Evolutionary conservation across 2,329 filamentous ascomycete genomes (phyloP).

Genomic region (Fusarium miscanthi): DNA sequence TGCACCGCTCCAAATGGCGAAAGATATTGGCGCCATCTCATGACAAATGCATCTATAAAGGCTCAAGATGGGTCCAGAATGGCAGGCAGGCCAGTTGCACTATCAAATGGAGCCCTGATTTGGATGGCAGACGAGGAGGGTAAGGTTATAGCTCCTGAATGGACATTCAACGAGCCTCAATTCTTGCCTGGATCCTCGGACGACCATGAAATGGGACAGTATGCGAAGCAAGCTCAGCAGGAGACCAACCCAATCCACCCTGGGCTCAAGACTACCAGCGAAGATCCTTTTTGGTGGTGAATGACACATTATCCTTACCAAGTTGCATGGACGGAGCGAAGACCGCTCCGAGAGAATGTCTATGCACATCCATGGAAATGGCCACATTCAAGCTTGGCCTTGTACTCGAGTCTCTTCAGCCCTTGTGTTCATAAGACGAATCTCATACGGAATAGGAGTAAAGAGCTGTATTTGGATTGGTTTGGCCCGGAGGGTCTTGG

Average conservation of each 20-base stretch:
- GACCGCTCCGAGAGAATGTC: not conserved
- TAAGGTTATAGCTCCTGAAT: constrained; percentile 8
- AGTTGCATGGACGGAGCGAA: not conserved
- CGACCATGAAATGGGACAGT: not conserved
- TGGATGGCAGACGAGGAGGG: constrained; percentile 19
- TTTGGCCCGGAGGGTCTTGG: not conserved
- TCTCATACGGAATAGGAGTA: not conserved
- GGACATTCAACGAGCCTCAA: constrained; percentile 17
- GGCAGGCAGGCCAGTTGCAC: constrained; percentile 16
- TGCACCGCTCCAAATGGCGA: not conserved
- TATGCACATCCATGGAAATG: not conserved
- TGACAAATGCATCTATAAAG: constrained; percentile 8
- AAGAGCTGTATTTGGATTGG: not conserved
- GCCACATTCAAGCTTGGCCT: not conserved
- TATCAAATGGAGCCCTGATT: constrained; percentile 16
- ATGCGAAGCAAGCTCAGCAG: not conserved
- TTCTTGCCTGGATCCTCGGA: not conserved
- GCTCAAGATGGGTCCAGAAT: not conserved
- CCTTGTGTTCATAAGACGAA: not conserved
- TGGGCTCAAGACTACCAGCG: constrained; percentile 6
- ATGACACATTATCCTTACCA: not conserved
- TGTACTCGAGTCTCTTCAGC: not conserved
- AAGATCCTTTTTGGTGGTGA: constrained; percentile 16
- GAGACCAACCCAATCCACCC: not conserved
- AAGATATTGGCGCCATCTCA: constrained; percentile 26